Base-by-base conservation (phyloP, 768 basidiomycete genomes). In the Boletus rufocinnamomeus region DNA sequence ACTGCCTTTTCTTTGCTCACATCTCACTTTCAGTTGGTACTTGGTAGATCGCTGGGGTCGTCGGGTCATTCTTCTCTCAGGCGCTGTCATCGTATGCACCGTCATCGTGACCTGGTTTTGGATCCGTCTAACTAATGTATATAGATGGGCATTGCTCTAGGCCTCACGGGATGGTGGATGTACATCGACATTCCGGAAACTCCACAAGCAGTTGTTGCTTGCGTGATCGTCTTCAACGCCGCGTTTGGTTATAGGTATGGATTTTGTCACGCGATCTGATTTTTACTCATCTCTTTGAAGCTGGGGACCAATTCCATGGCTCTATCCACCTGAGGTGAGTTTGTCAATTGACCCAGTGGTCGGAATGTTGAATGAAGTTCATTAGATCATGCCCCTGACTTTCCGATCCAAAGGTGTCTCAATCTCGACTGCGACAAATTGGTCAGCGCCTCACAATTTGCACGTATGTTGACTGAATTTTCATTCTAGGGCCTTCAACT, bases 401-500 rank as follows among this genome's bases (percentile, higher is more conserved):
- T 84, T 95, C 66, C 85, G 96, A 40, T 95, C 93, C 13, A 97
- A 97, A 76, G 95, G 95, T n/a, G 95, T 97, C 25, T 95, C 93
- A 8, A 67, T 97, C 35, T 96, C 93, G 0, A 97, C 95, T 6
- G 93, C 93, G 16, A 95, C 92, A 9, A 91, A 90, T 65, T 89
- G 81, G 77, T 77, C 61, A 37, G 67, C 56, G 30, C 32, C 27
- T 52, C 25, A 14, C 13, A 9, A 13, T 41, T 40, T 19, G 28
- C 40, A 4, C 10, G 2, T 50, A 30, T 17, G 8, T 28, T 38
- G 64, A 68, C 47, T 69, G 35, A 73, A 17, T 47, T 37, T 49
- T 25, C 7, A 16, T 37, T 28, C 11, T 2, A 73, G 84, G 86
- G 80, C 81, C n/a, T 92, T 92, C 79, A 95, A 95, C 73, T 96